Evolutionary conservation across 768 basidiomycete genomes (phyloP).

Genomic region (Scleroderma bovista): DNA sequence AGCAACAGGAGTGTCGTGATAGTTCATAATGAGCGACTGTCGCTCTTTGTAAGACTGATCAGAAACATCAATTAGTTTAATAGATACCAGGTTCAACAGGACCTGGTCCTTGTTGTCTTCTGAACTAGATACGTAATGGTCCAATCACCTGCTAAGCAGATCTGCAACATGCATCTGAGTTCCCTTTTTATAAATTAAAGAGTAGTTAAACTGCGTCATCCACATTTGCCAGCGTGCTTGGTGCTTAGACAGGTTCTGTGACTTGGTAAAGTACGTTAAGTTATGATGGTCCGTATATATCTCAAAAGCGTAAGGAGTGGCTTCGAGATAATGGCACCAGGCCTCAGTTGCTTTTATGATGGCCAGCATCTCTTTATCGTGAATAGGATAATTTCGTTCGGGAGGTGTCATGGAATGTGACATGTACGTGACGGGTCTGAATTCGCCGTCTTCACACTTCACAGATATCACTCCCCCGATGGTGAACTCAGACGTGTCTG

Average conservation of each 20-base stretch:
- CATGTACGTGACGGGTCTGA: not conserved
- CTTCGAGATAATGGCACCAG: constrained; percentile 1
- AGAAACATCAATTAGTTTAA: not conserved
- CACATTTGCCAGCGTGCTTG: not conserved
- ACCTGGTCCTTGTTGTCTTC: constrained; percentile 4
- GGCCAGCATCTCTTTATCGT: constrained; percentile 1
- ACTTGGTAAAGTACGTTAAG: not conserved
- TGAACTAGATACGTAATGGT: not conserved
- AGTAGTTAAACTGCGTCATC: not conserved
- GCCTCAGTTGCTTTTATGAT: not conserved
- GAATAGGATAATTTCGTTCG: not conserved
- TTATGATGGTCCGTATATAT: not conserved
- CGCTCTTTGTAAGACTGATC: not conserved
- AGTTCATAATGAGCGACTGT: not conserved
- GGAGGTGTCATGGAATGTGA: not conserved
- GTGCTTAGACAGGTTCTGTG: not conserved
- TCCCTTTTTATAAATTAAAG: not conserved
- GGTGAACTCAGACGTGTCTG: not conserved
- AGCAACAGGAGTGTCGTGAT: not conserved
- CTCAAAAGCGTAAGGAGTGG: not conserved
- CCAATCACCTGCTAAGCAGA: not conserved
- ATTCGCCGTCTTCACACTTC: not conserved
- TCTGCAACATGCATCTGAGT: not conserved
- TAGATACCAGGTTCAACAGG: constrained; percentile 14
- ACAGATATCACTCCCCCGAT: not conserved